Base-by-base conservation (phyloP, 768 basidiomycete species). In the Russula ochroleuca region DNA sequence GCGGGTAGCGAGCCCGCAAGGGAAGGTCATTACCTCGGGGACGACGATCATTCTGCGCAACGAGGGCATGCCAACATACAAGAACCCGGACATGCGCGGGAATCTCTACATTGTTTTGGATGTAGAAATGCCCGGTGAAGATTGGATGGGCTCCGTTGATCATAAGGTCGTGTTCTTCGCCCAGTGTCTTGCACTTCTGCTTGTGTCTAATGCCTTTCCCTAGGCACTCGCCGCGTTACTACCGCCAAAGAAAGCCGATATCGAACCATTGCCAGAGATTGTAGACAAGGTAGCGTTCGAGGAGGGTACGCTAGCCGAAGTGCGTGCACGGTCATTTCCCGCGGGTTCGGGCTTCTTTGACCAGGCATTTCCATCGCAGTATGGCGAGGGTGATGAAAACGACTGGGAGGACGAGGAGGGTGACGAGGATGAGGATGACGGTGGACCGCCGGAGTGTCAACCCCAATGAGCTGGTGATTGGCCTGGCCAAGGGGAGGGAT, bases 41-140 rank as follows among this genome's bases (percentile, higher is more conserved):
- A 85, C 88, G 67, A 83, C 85, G 23, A 89, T 94, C 64, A 78
- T 88, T 19, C 70, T 97, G 41, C 81, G 85, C 2, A 87, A 86
- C 13, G 94, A 98, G 75, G 95, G 96, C 43, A 95, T 98, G 94
- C 94, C 94, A 1, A 73, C 83, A 14, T 80, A 85, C 75, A 87
- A 86, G 69, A 78, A 78, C 14, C 77, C 84, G 25, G 82, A 85
- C 59, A 75, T 79, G 65, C 88, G 85, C 73, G 94, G 94, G 13
- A 87, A 95, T 70, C 78, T 98, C 43, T 92, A 87, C 69, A 79
- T 98, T 61, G 81, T 87, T 57, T 82, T 97, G 58, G 83, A 88
- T 61, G 80, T 98, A 57, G 94, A 97, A 75, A 94, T 95, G 92
- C 95, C 95, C 14, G 78, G 80, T 62, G 79, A 81, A 55, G 78